Conservation (phyloP, 2,329 filamentous ascomycete species). For the Cryphonectria nitschkei region DNA sequence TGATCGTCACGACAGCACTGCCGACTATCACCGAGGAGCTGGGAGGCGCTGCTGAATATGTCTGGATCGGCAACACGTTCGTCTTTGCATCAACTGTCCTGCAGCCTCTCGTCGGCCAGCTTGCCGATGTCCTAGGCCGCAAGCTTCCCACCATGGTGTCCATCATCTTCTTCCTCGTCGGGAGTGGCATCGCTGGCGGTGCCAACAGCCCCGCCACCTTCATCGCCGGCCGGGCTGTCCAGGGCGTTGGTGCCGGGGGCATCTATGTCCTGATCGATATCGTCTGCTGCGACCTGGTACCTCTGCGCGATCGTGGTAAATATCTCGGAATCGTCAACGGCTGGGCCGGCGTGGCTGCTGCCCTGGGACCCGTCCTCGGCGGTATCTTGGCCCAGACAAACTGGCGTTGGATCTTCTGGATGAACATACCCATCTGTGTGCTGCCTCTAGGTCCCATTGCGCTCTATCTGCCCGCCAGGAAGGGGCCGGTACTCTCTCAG, state of each 20-base stretch:
- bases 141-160: not conserved
- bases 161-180: constrained; percentile 47
- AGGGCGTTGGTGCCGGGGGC: constrained; percentile 39
- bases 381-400: constrained; percentile 2
- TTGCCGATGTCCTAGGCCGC: constrained; percentile 5
- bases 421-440: too few species aligned
- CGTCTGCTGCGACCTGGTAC: constrained; percentile 12
- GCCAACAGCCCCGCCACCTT: constrained; percentile 36
- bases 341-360: not conserved
- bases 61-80: constrained; percentile 10
- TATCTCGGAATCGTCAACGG: constrained; percentile 38
- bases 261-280: constrained; percentile 6
- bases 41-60: not conserved
- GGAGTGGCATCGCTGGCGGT: constrained; percentile 36
- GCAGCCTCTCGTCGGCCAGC: not conserved
- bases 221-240: constrained; percentile 43
- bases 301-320: constrained; percentile 44
- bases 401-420: not conserved
- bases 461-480: too few species aligned
- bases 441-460: too few species aligned
- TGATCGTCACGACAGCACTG: constrained; percentile 21
- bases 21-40: constrained; percentile 2
- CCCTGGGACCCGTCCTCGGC: constrained; percentile 8
- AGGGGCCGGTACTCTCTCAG: too few species aligned
- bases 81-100: constrained; percentile 3